A percentile compares a stretch with the other conserved stretches of the same genome.
Evolutionary conservation across 73 alveolate species (phyloP).

Genomic region (Uronychia binucleata): DNA sequence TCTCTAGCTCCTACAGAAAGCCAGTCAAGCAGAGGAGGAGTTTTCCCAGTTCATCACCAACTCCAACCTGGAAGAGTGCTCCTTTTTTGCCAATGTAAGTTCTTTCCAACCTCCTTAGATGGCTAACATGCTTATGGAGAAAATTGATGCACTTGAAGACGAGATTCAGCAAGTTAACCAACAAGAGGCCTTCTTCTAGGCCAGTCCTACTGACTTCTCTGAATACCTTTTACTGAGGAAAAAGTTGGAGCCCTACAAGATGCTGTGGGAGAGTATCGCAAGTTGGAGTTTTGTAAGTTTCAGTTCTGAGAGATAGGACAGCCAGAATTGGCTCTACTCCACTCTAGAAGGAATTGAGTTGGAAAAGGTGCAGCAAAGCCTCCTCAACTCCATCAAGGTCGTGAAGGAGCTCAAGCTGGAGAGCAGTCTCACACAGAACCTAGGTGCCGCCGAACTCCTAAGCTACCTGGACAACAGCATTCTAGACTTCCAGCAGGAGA

Average conservation of each 20-base stretch:
- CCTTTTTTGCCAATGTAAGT: not conserved
- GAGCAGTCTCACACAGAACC: not conserved
- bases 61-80: not conserved
- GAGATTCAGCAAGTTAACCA: not conserved
- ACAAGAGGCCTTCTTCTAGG: not conserved
- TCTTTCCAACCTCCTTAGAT: not conserved
- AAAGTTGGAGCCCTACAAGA: not conserved
- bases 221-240: not conserved
- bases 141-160: not conserved
- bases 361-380: not conserved
- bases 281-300: not conserved
- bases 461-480: not conserved
- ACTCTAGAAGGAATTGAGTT: not conserved
- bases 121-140: not conserved
- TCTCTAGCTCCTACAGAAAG: not conserved
- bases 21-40: not conserved
- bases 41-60: not conserved
- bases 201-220: not conserved
- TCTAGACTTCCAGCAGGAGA: not conserved
- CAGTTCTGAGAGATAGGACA: not conserved
- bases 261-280: not conserved
- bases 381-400: not conserved
- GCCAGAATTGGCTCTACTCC: not conserved
- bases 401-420: not conserved
- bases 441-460: not conserved